phyloP scores from a whole-genome alignment of 345 rosid species.

The Euclidium syriacum region DNA sequence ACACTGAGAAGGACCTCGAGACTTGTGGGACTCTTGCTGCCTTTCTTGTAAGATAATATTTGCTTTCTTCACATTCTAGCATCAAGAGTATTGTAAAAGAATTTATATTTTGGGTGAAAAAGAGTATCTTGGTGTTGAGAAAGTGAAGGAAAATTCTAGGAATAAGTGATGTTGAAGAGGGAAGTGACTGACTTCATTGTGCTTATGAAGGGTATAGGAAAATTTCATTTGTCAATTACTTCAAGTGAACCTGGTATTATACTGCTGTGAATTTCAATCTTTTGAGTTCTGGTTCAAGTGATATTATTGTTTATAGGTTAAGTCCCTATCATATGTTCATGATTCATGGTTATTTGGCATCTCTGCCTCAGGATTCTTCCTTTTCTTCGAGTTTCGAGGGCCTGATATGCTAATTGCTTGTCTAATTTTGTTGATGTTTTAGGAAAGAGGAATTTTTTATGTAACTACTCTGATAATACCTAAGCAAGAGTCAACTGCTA shows the following conservation, averaged over 20 bases:
- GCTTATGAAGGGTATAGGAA: too few species aligned
- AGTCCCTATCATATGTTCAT: neutral
- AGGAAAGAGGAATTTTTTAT: constrained; percentile 68
- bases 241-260: neutral
- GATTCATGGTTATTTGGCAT: neutral
- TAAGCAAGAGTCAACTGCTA: constrained; percentile 82
- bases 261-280: neutral
- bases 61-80: neutral
- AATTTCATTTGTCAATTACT: too few species aligned
- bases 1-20: constrained; percentile 83
- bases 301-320: neutral
- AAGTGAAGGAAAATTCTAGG: too few species aligned
- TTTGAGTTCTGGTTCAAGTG: constrained; percentile 1
- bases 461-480: constrained; percentile 92
- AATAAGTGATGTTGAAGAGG: too few species aligned
- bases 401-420: neutral
- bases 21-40: constrained; percentile 91
- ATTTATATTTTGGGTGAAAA: neutral
- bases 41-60: constrained; percentile 54
- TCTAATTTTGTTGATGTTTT: constrained; percentile 6
- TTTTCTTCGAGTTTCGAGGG: neutral
- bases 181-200: too few species aligned
- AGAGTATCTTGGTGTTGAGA: too few species aligned
- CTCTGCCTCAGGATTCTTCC: neutral
- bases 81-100: neutral